Percentiles rank a stretch among this genome's conserved stretches.
These are phyloP conservation scores for Pichia scutulata DNA, from an alignment of 805 yeast genomes.

Conservation along the genomic window DNA sequence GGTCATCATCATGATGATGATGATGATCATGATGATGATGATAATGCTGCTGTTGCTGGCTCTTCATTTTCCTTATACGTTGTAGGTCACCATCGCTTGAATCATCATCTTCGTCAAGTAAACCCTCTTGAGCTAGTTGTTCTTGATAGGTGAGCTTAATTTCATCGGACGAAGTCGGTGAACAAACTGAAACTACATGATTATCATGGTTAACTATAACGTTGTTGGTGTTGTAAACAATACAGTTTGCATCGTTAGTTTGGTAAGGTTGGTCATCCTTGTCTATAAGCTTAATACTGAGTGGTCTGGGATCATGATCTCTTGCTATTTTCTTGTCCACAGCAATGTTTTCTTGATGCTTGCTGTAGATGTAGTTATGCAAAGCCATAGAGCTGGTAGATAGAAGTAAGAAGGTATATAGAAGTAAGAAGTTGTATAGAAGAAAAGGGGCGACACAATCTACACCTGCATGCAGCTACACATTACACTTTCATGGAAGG, in stretches of 20 bases:
- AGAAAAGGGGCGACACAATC: not conserved
- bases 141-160: not conserved
- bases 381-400: constrained; percentile 31
- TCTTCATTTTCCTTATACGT: not conserved
- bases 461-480: not conserved
- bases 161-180: not conserved
- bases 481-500: not conserved
- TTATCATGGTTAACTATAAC: not conserved
- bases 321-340: constrained; percentile 31
- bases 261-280: not conserved
- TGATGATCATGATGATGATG: not conserved
- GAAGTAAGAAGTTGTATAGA: not conserved
- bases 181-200: not conserved
- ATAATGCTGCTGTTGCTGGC: not conserved
- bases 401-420: not conserved
- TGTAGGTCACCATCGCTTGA: constrained; percentile 2
- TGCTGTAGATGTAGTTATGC: constrained; percentile 37
- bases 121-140: not conserved
- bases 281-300: not conserved
- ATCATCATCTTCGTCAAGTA: not conserved
- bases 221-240: not conserved
- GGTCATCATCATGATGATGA: not conserved
- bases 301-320: constrained; percentile 27
- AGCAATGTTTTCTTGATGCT: constrained; percentile 29
- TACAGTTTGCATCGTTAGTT: no score